phyloP scores from a whole-genome alignment of 177 flowering plant genomes.

The Vitis hybrid region DNA sequence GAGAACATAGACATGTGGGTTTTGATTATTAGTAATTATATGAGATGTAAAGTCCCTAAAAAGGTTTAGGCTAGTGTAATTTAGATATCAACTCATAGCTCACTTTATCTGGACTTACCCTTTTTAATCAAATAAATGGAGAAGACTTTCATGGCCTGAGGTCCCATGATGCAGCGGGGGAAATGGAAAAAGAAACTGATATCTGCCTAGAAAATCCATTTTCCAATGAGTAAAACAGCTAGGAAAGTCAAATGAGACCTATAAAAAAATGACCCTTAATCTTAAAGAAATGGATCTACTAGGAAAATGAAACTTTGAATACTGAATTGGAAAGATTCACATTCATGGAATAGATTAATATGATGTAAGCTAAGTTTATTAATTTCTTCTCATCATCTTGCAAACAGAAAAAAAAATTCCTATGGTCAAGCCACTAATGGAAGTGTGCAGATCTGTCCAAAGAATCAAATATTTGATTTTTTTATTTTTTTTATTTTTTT shows the following conservation, averaged over 20 bases:
- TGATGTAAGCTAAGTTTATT: no score
- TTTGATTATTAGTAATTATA: not conserved
- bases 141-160: conserved; percentile 4
- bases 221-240: conserved; percentile 12
- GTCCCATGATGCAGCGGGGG: not conserved
- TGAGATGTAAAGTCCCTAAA: no score
- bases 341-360: no score
- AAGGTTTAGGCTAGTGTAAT: not conserved
- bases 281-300: not conserved
- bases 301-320: no score
- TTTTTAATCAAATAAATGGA: not conserved
- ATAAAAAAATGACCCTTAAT: not conserved
- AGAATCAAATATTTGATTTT: no score
- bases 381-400: no score
- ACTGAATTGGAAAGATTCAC: no score
- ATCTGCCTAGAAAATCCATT: conserved; percentile 2
- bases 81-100: not conserved
- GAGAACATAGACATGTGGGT: not conserved
- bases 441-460: no score
- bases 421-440: no score
- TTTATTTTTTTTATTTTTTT: no score
- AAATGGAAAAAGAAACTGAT: not conserved
- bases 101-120: not conserved
- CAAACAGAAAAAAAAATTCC: no score
- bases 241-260: conserved; percentile 10